Evolutionary conservation across 169 alveolate species (phyloP), one percentile per base, ranked within the genome.

Genomic region (Cystoisospora suis): DNA sequence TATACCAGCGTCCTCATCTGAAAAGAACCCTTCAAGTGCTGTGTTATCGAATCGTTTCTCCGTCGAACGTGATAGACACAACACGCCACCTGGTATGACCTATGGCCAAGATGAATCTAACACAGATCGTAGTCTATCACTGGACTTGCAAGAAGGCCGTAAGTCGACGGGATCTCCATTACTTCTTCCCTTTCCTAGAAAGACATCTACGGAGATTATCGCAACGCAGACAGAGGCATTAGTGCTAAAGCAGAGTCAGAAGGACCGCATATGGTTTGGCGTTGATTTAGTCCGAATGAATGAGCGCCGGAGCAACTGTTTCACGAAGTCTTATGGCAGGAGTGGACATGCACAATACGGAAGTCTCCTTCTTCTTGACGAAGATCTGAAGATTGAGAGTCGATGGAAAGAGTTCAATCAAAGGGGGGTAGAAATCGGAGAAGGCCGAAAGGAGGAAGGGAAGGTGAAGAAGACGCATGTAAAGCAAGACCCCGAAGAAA

Each of bases 261-360:
- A 81, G 32, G 46, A 49, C 3, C 42, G 61, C 70, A 34, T 47
- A 4, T 81, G 88, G 88, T 47, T 32, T 38, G 34, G 6, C 9
- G 88, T 81, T 4, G 88, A 81, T 38, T 53, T 81, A 45, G 88
- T 81, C 34, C 42, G 75, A 6, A 45, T 70, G 32, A 1, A 27
- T 34, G 61, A 47, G 36, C 34, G 7, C 5, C 88, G 88, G 32
- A 81, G 88, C 88, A 49, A 75, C 88, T 81, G 88, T 75, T 81
- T 81, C 88, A 81, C 88, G 49, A 70, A 75, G 40, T 44, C 58
- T 15, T 81, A 81, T 34, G 88, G 88, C 59, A 40, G 49, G 15
- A 81, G 65, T 29, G 70, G 88, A 47, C 88, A n/a, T 38, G 88
- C 88, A 38, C 88, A 81, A 75, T 81, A 81, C 75, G 88, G 88